Base-by-base conservation (phyloP, 2,329 filamentous ascomycete genomes). In the Trichoderma sp. region DNA sequence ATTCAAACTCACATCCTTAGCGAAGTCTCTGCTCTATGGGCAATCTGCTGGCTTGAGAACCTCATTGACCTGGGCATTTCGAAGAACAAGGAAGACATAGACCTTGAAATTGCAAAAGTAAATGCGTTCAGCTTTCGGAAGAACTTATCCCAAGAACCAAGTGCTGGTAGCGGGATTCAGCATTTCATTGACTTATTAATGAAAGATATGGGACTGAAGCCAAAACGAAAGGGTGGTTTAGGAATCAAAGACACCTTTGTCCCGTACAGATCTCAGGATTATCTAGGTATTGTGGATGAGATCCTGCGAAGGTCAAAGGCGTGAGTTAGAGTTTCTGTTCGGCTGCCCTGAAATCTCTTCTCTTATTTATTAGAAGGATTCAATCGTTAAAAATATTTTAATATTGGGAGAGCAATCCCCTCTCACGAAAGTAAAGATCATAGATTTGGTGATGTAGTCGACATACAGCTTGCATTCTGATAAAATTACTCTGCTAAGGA, bases 31-130 rank as follows among this genome's bases (percentile, higher is more conserved):
- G 47, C 64, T 21, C 14, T 67, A 21, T 67, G 64, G 64, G 64
- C 64, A 28, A 57, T 67, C 14, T 67, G 64, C 30, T 67, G 64
- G 64, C 64, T 67, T 6, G 64, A 67, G 6, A 57, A 39, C 21
- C 47, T 67, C 18, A 24, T 67, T 7, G 51, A 67, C 7, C 15
- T 67, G 18, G 51, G 24, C 3, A 4, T 67, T 24, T 18, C 47
- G 12, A 39, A 39, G 21, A 57, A 11, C 32, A 67, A 67, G 3
- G 51, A 39, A 18, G 64, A 57, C 21, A 67, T 67, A n/a, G 64
- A 67, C 32, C 57, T 57, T 39, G 64, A 57, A 11, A 57, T 67
- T 30, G 51, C 64, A 28, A 67, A 39, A 36, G 32, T 67, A 2
- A 67, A 57, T 30, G 64, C 64, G 32, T 67, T 34, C 14, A 21